Conservation (phyloP, 108 stramenopile species). For the Cyclotella choctawhatcheeana region DNA sequence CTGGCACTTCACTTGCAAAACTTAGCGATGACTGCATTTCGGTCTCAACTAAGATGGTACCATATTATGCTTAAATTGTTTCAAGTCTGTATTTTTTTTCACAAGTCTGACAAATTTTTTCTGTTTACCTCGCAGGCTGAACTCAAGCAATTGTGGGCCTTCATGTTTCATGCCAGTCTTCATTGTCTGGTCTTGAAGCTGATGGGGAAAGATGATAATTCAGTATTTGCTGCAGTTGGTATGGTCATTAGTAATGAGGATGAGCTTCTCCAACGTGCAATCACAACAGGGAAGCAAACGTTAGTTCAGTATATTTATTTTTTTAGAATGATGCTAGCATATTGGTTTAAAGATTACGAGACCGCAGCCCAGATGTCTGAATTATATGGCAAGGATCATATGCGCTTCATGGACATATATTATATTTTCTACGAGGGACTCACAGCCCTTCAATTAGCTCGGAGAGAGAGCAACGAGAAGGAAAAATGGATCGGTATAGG, state of each 20-base stretch:
- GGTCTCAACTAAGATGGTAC: conserved; percentile 9
- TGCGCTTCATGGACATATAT: conserved; percentile 13
- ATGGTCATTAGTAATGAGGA: conserved; percentile 2
- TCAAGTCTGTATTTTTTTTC: not conserved
- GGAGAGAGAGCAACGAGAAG: not conserved
- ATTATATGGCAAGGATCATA: not conserved
- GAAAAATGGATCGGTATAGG: conserved; percentile 13
- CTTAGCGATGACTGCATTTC: not conserved
- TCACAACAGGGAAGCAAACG: not conserved
- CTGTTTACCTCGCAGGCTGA: not conserved
- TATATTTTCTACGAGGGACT: conserved; percentile 11
- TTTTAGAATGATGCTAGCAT: conserved; percentile 1
- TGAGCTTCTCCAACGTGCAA: not conserved
- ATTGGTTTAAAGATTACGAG: conserved; percentile 4
- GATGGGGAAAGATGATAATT: not conserved
- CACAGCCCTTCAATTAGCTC: not conserved
- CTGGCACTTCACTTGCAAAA: not conserved
- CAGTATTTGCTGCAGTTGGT: not conserved
- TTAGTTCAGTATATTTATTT: conserved; percentile 17
- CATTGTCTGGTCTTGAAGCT: conserved; percentile 5
- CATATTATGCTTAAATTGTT: no score
- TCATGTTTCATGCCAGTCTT: not conserved
- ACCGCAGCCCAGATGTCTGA: not conserved
- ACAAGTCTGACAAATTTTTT: not conserved
- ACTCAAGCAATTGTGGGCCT: not conserved